phyloP scores from a whole-genome alignment of 108 stramenopile genomes.

The Pseudonitzschia multistriata region DNA sequence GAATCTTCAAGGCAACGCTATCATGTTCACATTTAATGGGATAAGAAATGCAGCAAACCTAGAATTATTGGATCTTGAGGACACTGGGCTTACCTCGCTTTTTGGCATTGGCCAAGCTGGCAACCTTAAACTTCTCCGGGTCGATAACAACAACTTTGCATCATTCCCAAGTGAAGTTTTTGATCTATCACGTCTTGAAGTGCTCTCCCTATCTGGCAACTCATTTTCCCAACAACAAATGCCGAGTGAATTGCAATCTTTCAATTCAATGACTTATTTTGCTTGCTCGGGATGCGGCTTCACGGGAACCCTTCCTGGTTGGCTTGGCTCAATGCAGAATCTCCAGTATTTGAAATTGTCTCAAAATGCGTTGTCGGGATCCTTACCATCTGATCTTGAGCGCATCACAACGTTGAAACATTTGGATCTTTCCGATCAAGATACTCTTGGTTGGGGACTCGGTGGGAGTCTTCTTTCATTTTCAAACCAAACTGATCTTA shows the following conservation, averaged over 20 bases:
- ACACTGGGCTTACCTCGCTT: slow-evolving; percentile 35
- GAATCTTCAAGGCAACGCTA: slow-evolving; percentile 48
- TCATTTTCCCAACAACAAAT: slow-evolving; percentile 19
- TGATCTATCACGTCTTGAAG: slow-evolving; percentile 21
- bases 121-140: slow-evolving; percentile 50
- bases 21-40: slow-evolving; percentile 61
- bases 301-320: slow-evolving; percentile 25
- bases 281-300: slow-evolving; percentile 30
- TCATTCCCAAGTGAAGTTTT: slow-evolving; percentile 30
- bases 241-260: slow-evolving; percentile 13
- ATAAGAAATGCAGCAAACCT: slow-evolving; percentile 47
- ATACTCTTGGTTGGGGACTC: slow-evolving; percentile 26
- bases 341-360: slow-evolving; percentile 30
- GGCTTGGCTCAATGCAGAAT: slow-evolving; percentile 24
- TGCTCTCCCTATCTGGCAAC: slow-evolving; percentile 33
- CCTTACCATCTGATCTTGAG: slow-evolving; percentile 20
- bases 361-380: slow-evolving; percentile 28
- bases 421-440: slow-evolving; percentile 42
- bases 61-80: slow-evolving; percentile 36
- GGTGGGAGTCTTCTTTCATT: slow-evolving; percentile 37
- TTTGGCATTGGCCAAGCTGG: slow-evolving; percentile 44
- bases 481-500: slow-evolving; percentile 18
- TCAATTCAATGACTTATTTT: slow-evolving; percentile 21
- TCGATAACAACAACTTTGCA: slow-evolving; percentile 58
- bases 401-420: slow-evolving; percentile 24